Evolutionary conservation across 306 rosid genomes (phyloP), one percentile per base, ranked within the genome.

Genomic region (Crataegus laevigata): DNA sequence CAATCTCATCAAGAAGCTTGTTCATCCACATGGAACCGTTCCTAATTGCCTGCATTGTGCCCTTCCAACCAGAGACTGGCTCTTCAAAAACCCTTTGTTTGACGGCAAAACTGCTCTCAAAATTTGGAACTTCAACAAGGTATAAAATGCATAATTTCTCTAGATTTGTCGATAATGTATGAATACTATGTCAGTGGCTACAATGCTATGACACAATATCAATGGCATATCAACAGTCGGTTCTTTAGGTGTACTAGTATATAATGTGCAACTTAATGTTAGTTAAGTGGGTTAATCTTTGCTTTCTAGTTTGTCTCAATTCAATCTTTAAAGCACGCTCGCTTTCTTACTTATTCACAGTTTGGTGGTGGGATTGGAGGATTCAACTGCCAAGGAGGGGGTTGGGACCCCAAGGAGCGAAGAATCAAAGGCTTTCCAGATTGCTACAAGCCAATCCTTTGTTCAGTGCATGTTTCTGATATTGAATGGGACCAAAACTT

Each of bases 311-410:
- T 36, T 36, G 40, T 36, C 9, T 7, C 2, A 1, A 36, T 7
- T 36, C 40, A 7, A 36, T 36, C 40, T 36, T 36, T 36, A 36
- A 40, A 40, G 3, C 0, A 3, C 3, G 3, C 43, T 9, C 3
- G 0, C 43, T 72, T 73, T 55, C 71, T 71, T 65, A 7, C 22
- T 57, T 24, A 15, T 42, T 6, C n/a, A 19, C 86, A 94, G 97
- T 87, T 73, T 79, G 89, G 97, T 62, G 97, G 94, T 17, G 97
- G 91, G 65, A 82, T 94, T 74, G 98, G 98, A 52, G 90, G 91
- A 47, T 94, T 91, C 84, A 90, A 94, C 67, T 94, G 94, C 75
- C 98, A 94, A 88, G 97, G 96, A 29, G 96, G 89, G 11, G 94
- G 98, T 15, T 94, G 94, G 98, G 96, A 88, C 70, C 89, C 94